Percentiles rank a stretch among this genome's conserved stretches.
Evolutionary conservation across 495 filamentous ascomycete genomes (phyloP).

Genomic region (Aspergillus conjunctus): DNA sequence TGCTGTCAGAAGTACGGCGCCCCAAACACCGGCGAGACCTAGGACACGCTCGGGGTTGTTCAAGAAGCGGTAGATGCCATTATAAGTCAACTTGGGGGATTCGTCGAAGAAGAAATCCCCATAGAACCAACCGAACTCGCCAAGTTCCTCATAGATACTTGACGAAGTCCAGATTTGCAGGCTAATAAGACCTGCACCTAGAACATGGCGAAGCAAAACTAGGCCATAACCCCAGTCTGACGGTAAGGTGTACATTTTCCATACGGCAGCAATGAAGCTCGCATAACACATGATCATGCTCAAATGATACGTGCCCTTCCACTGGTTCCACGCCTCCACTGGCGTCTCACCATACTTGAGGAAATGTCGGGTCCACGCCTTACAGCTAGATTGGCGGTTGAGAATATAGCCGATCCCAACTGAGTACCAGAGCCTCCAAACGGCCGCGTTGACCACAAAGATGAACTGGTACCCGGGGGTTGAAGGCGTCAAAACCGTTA

Average conservation of each 20-base stretch:
- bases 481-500: constrained; percentile 76
- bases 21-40: constrained; percentile 95
- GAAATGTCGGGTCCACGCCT: constrained; percentile 94
- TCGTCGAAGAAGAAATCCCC: constrained; percentile 94
- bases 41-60: constrained; percentile 97
- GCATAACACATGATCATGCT: constrained; percentile 87
- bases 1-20: constrained; percentile 87
- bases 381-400: constrained; percentile 80
- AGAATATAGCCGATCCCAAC: constrained; percentile 85
- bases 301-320: constrained; percentile 94
- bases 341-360: constrained; percentile 91
- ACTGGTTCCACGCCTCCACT: constrained; percentile 94
- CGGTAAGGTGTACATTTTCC: constrained; percentile 93
- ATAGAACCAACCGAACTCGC: constrained; percentile 99
- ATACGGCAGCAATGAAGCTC: constrained; percentile 86
- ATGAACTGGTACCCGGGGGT: constrained; percentile 71
- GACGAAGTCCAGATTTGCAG: constrained; percentile 91
- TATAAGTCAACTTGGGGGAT: constrained; percentile 85
- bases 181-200: constrained; percentile 77
- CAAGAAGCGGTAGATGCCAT: constrained; percentile 94
- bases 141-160: constrained; percentile 94
- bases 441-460: constrained; percentile 76
- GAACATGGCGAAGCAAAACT: constrained; percentile 79
- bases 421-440: constrained; percentile 91
- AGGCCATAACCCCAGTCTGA: constrained; percentile 82